Evolutionary conservation across 2,329 filamentous ascomycete genomes (phyloP).

Genomic region (Fusarium azukiicola): DNA sequence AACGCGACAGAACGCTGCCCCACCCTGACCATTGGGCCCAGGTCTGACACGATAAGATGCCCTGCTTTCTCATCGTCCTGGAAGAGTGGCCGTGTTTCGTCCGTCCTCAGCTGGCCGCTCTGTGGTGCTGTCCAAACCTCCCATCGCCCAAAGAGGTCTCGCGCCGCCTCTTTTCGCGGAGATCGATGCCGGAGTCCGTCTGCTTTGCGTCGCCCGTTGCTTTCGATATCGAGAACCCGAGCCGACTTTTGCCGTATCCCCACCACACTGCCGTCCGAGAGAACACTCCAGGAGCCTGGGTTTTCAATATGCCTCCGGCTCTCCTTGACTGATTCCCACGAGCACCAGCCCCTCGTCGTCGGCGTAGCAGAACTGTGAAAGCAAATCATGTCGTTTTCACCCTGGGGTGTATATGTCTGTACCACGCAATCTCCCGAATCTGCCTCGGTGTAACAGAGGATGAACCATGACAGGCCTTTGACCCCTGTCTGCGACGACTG

Average conservation of each 20-base stretch:
- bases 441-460: conserved; percentile 80
- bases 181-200: conserved; percentile 57
- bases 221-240: conserved; percentile 33
- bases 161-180: conserved; percentile 47
- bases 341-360: conserved; percentile 68
- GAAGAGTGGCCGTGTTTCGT: conserved; percentile 71
- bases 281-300: conserved; percentile 83
- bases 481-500: conserved; percentile 72
- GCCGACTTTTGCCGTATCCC: conserved; percentile 76
- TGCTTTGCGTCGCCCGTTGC: conserved; percentile 38
- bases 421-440: conserved; percentile 82
- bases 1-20: conserved; percentile 84
- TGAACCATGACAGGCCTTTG: conserved; percentile 80
- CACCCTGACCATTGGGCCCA: conserved; percentile 83
- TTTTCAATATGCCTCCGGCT: conserved; percentile 76
- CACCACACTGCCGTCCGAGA: conserved; percentile 80
- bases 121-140: conserved; percentile 76
- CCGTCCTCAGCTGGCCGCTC: conserved; percentile 66
- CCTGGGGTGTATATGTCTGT: conserved; percentile 79
- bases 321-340: conserved; percentile 75
- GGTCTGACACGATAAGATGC: conserved; percentile 81
- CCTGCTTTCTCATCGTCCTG: conserved; percentile 65
- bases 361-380: conserved; percentile 67
- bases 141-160: conserved; percentile 66
- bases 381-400: conserved; percentile 77